Percentiles rank a stretch among this genome's conserved stretches.
These are phyloP conservation scores for Beta lomatogona DNA, from an alignment of 179 eudicot genomes.

Conservation along the genomic window DNA sequence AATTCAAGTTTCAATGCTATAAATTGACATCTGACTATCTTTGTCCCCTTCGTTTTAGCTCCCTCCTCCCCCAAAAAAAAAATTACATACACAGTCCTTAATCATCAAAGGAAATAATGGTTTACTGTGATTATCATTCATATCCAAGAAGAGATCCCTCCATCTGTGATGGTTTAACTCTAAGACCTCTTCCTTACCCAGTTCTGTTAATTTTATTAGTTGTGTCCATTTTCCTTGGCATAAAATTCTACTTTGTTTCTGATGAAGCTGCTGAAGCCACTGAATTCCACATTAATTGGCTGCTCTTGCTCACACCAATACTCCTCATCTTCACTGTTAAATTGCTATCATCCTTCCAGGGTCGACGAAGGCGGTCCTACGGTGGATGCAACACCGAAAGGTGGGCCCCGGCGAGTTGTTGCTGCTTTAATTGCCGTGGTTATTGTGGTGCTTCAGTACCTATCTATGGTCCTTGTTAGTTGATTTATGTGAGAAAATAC, in stretches of 20 bases:
- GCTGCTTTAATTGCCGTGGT: constrained; percentile 37
- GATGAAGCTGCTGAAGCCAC: constrained; percentile 53
- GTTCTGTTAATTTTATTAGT: constrained; percentile 58
- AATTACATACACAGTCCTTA: too few relatives aligned
- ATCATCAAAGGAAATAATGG: constrained; percentile 14
- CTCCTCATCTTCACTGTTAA: constrained; percentile 47
- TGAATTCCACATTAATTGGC: constrained; percentile 61
- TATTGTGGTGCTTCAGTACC: constrained; percentile 33
- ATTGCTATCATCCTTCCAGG: constrained; percentile 57
- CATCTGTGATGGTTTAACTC: constrained; percentile 36
- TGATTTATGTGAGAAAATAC: neutral
- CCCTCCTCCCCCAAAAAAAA: neutral
- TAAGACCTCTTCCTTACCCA: constrained; percentile 71
- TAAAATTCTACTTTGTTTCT: constrained; percentile 54
- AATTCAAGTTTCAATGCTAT: neutral
- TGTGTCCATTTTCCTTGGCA: constrained; percentile 50
- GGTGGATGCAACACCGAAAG: constrained; percentile 15
- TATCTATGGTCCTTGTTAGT: constrained; percentile 27
- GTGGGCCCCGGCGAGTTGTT: constrained; percentile 38
- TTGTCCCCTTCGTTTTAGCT: neutral
- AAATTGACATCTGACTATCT: neutral
- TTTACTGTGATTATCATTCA: constrained; percentile 17
- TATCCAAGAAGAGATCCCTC: constrained; percentile 34
- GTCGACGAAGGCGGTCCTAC: constrained; percentile 30
- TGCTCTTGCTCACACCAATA: constrained; percentile 55